Base-by-base conservation (phyloP, 805 yeast species). In the Zygotorulaspora florentina region DNA sequence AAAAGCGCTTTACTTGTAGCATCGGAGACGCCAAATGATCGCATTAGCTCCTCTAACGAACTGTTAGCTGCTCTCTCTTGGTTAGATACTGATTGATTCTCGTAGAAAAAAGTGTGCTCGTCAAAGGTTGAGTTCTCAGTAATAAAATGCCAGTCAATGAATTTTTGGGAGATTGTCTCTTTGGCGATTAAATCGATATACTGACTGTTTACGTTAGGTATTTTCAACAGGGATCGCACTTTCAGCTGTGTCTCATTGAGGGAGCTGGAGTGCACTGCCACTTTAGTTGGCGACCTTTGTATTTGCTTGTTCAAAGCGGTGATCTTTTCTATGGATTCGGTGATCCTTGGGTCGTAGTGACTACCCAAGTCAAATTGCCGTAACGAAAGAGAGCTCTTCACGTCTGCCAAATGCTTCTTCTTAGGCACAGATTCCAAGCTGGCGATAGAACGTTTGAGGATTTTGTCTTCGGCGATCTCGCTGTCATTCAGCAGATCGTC, bases 141-240 rank as follows among this genome's bases (percentile, higher is more conserved):
- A 20, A 62, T 51, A 36, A 61, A 59, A 47, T 53, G 54, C 65
- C 65, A 62, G 43, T 62, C 66, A 28, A 47, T 43, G 47, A 46
- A 58, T 36, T 51, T 54, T 12, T 46, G 47, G 10, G 62, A 53
- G 11, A 55, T 46, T 3, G 45, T 44, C 39, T 62, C 64, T 25
- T 42, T 42, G 5, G 45, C 16, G 25, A 61, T 39, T 34, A 53
- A n/a, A 33, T 59, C 58, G 9, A 57, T 28, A 20, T 58, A 46
- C 7, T 39, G 45, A 17, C 47, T 33, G n/a, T 48, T 46, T 1
- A 48, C 48, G 2, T 40, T 26, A 3, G 31, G 30, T 8, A 34
- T 39, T 30, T 46, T 38, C 12, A 46, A 35, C 12, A 26, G 26
- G 13, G 29, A 12, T 27, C 40, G 35, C 26, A 40, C 12, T 11